These are phyloP conservation scores for Alternaria brassicicola DNA, from an alignment of 2,329 filamentous ascomycete genomes.

Conservation along the genomic window DNA sequence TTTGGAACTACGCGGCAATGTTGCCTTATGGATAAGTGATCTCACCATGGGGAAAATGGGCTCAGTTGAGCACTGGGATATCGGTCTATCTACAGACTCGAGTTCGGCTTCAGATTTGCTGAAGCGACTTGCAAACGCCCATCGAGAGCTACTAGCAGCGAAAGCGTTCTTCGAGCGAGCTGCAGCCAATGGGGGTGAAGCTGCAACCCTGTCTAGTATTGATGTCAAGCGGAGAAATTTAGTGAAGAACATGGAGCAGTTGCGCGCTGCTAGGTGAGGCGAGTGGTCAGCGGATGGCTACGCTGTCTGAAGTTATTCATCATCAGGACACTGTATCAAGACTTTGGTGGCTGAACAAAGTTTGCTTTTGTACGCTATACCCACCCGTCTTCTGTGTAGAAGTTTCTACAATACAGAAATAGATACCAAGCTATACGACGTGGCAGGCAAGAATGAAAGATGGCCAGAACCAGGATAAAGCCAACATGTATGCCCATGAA, in stretches of 20 bases:
- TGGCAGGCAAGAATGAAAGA: neutral
- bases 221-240: constrained; percentile 20
- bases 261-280: neutral
- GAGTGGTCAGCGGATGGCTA: neutral
- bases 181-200: constrained; percentile 27
- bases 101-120: constrained; percentile 16
- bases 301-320: neutral
- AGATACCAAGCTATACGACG: neutral
- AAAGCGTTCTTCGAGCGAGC: constrained; percentile 31
- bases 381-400: neutral
- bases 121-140: constrained; percentile 20
- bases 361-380: constrained; percentile 5
- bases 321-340: neutral
- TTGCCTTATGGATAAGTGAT: constrained; percentile 77
- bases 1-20: constrained; percentile 73
- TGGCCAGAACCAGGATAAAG: neutral
- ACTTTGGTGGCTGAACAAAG: neutral
- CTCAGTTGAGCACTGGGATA: constrained; percentile 25
- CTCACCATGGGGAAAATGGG: constrained; percentile 55
- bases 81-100: constrained; percentile 6
- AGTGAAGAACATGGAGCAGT: constrained; percentile 1
- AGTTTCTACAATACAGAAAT: neutral
- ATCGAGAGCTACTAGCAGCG: constrained; percentile 33
- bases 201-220: constrained; percentile 23
- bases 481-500: neutral